Evolutionary conservation across 106 monocot species (phyloP), one percentile per base, ranked within the genome.

Genomic region (Platanthera zijinensis): DNA sequence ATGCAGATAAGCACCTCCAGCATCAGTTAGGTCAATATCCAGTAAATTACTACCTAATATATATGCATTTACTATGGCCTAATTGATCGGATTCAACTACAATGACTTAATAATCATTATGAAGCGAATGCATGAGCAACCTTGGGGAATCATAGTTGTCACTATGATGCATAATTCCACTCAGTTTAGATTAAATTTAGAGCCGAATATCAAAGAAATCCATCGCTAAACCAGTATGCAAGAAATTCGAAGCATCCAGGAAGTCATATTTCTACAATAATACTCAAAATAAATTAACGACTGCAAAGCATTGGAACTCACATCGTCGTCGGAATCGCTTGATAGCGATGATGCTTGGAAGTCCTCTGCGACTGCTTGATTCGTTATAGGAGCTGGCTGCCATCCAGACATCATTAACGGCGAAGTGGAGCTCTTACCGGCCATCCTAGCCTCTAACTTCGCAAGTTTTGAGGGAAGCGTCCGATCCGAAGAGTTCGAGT

Each of bases 391-490:
- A 50, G 74, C 48, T 7, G 82, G 66, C 68, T 75, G 87, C 81
- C 81, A 75, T 22, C 74, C 30, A 25, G 87, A 69, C 71, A 80
- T 82, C 15, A 80, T 30, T 12, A 78, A 64, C n/a, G 83, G 82
- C 13, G 86, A 84, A 10, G 87, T 83, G 2, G 90, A 79, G 49
- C 90, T 90, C 85, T 92, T 99, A 19, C 97, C 97, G 9, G 80
- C 91, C 91, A 99, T 92, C 71, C 97, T 81, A 12, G 97, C 97
- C 82, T 99, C 97, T 56, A 99, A 82, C 78, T 99, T 99, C 47
- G 97, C 94, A 52, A 99, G 81, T 85, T 99, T 99, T 45, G 89
- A 74, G 12, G 90, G 90, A 14, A 92, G 82, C 48, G 88, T 85
- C 48, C 86, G 84, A 69, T 92, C 86, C n/a, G 97, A 89, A 10